Evolutionary conservation across 2,329 filamentous ascomycete species (phyloP).

Genomic region (Sordariomycetes sp.): DNA sequence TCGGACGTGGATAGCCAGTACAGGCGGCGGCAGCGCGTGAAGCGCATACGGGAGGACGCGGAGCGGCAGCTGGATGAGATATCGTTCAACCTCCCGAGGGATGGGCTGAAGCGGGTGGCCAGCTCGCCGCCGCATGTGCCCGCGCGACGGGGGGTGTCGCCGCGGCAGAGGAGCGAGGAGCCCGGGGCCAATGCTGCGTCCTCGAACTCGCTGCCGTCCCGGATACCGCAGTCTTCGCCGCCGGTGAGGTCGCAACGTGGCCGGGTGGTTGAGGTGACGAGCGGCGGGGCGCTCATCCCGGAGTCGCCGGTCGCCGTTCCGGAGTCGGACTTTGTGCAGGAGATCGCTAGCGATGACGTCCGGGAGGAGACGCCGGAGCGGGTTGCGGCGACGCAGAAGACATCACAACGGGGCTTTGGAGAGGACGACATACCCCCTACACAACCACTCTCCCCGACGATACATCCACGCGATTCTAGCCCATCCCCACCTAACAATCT

Average conservation of each 20-base stretch:
- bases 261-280: neutral
- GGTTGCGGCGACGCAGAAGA: neutral
- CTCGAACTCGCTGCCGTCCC: neutral
- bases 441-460: neutral
- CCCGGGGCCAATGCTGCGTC: neutral
- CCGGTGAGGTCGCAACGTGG: neutral
- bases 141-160: neutral
- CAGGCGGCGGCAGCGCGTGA: neutral
- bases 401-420: neutral
- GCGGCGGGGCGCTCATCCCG: neutral
- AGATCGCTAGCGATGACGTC: neutral
- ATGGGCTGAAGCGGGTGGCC: neutral
- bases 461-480: no score
- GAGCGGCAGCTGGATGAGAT: neutral
- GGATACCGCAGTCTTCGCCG: neutral
- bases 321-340: slow-evolving; percentile 1
- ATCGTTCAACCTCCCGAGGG: neutral
- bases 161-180: neutral
- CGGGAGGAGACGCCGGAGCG: neutral
- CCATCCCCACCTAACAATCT: no score
- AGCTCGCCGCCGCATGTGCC: neutral
- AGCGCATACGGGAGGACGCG: neutral
- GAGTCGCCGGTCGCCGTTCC: slow-evolving; percentile 1
- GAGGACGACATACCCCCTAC: neutral
- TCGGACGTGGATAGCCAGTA: neutral